Conservation (phyloP, 345 rosid genomes). For the Corchorus olitorius region DNA sequence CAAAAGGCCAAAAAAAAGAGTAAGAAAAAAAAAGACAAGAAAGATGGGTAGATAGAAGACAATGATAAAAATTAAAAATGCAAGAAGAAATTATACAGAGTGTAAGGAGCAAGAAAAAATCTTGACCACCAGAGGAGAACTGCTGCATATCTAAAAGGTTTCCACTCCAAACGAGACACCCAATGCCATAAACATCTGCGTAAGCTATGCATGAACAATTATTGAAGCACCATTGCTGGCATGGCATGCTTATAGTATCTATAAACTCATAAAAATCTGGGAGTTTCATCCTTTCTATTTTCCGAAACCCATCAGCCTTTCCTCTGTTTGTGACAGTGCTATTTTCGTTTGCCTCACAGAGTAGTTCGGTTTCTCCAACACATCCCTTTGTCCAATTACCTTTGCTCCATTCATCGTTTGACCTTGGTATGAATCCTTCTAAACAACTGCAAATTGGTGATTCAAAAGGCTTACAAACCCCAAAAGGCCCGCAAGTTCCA, state of each 20-base stretch:
- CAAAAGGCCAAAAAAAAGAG: background rate
- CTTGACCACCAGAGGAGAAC: slow-evolving; percentile 37
- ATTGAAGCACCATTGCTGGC: slow-evolving; percentile 37
- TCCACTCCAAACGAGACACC: slow-evolving; percentile 61
- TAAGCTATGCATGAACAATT: slow-evolving; percentile 68
- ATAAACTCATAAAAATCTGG: slow-evolving; percentile 38
- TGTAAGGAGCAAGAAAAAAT: slow-evolving; percentile 47
- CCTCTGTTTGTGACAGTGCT: slow-evolving; percentile 27
- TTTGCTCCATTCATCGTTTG: slow-evolving; percentile 28
- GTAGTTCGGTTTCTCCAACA: slow-evolving; percentile 31
- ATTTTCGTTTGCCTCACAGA: slow-evolving; percentile 37
- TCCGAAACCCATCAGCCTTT: slow-evolving; percentile 42
- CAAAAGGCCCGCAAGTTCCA: slow-evolving; percentile 34
- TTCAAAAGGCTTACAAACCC: slow-evolving; percentile 21
- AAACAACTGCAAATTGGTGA: slow-evolving; percentile 34
- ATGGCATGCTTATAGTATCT: slow-evolving; percentile 10
- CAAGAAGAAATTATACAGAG: background rate
- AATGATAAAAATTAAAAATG: background rate
- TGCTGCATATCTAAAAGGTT: slow-evolving; percentile 53
- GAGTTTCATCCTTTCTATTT: slow-evolving; percentile 35
- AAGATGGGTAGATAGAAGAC: background rate
- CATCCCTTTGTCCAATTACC: slow-evolving; percentile 59
- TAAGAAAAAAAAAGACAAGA: background rate
- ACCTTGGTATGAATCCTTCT: slow-evolving; percentile 39
- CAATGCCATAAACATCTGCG: slow-evolving; percentile 36